A percentile compares a stretch with the other conserved stretches of the same genome.
Conservation (phyloP, 768 basidiomycete species). For the Mycena capillaripes region DNA sequence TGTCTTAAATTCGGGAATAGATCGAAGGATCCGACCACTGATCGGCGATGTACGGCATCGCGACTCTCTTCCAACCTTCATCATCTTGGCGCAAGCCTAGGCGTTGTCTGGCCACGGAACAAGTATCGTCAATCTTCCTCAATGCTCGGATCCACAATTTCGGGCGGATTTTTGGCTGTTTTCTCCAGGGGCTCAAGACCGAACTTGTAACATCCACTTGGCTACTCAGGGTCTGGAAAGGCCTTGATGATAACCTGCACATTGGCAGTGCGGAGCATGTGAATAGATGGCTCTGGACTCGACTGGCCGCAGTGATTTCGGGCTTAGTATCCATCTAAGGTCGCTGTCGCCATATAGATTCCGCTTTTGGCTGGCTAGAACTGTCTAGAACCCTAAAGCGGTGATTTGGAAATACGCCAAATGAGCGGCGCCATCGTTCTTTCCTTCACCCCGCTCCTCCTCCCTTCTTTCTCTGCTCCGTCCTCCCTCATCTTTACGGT, state of each 20-base stretch:
- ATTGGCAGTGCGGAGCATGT: not conserved
- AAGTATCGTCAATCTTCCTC: not conserved
- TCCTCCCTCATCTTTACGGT: conserved; percentile 1
- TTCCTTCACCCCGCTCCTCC: not conserved
- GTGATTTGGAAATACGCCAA: conserved; percentile 18
- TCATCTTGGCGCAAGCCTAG: not conserved
- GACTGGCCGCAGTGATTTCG: conserved; percentile 1
- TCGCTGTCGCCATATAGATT: conserved; percentile 18
- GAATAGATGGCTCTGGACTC: conserved; percentile 20
- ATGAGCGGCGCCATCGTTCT: not conserved
- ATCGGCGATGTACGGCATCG: not conserved
- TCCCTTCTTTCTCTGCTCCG: not conserved
- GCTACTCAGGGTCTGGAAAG: not conserved
- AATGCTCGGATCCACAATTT: not conserved
- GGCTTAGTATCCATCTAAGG: conserved; percentile 14
- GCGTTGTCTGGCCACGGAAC: not conserved
- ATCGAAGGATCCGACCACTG: not conserved
- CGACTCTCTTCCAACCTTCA: not conserved
- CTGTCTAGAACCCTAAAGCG: conserved; percentile 29
- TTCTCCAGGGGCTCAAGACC: not conserved
- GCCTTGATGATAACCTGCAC: not conserved
- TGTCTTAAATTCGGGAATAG: not conserved
- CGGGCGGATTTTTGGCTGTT: not conserved
- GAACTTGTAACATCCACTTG: not conserved
- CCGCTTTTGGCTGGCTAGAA: conserved; percentile 26